A percentile compares a stretch with the other conserved stretches of the same genome.
phyloP scores from a whole-genome alignment of 2,329 filamentous ascomycete species.

The Xylaria sp. region DNA sequence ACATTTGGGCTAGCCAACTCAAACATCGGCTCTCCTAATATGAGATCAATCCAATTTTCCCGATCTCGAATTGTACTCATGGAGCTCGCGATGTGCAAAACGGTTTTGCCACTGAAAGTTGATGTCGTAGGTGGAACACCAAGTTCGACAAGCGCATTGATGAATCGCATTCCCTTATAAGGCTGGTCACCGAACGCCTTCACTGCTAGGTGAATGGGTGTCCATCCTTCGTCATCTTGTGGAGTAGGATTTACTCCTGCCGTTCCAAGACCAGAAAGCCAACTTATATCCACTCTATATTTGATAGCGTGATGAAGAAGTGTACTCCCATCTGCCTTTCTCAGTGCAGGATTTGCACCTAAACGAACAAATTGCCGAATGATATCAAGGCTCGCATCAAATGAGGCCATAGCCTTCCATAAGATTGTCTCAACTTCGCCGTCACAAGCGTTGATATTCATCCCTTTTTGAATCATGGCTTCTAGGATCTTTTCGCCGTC shows the following conservation, averaged over 20 bases:
- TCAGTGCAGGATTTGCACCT: neutral
- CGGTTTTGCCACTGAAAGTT: neutral
- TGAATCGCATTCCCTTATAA: neutral
- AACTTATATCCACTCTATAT: neutral
- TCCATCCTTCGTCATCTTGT: slow-evolving; percentile 1
- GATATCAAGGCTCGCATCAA: neutral
- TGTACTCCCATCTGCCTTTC: slow-evolving; percentile 2
- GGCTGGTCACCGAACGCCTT: neutral
- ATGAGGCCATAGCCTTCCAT: neutral
- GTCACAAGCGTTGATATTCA: slow-evolving; percentile 6
- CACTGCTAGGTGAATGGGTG: slow-evolving; percentile 5
- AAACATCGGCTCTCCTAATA: slow-evolving; percentile 10
- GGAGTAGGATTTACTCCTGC: slow-evolving; percentile 1
- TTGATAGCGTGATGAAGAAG: slow-evolving; percentile 9
- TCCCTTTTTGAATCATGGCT: slow-evolving; percentile 8
- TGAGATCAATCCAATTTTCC: slow-evolving; percentile 7
- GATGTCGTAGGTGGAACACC: neutral
- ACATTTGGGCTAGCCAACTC: neutral
- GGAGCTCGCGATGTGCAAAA: slow-evolving; percentile 5
- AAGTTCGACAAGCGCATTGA: slow-evolving; percentile 3
- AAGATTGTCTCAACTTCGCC: neutral
- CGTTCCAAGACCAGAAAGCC: neutral
- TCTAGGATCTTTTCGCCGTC: slow-evolving; percentile 4
- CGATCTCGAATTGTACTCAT: neutral
- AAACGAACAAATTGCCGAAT: slow-evolving; percentile 7